Percentiles rank a stretch among this genome's conserved stretches.
Evolutionary conservation across 805 yeast genomes (phyloP).

Genomic region (Tetrapisispora iriomotensis): DNA sequence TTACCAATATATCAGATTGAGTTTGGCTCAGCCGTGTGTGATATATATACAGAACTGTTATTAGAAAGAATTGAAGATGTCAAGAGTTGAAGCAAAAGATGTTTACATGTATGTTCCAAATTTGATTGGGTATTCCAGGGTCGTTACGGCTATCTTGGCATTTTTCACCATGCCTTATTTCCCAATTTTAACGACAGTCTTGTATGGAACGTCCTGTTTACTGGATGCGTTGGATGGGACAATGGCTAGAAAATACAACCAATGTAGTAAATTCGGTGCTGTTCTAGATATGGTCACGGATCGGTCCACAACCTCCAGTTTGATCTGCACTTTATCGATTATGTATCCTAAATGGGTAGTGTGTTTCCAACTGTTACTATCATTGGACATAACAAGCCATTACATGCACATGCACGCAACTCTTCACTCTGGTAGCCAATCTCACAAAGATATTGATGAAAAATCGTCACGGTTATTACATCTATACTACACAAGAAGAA

Average conservation of each 20-base stretch:
- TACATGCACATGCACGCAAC: conserved; percentile 98
- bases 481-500: conserved; percentile 79
- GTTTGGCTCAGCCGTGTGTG: no score
- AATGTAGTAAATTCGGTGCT: conserved; percentile 88
- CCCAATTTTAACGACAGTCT: conserved; percentile 64
- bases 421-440: conserved; percentile 61
- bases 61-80: not conserved
- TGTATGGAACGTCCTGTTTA: conserved; percentile 82
- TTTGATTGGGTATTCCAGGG: conserved; percentile 79
- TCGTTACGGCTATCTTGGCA: conserved; percentile 70
- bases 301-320: conserved; percentile 90
- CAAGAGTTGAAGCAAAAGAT: conserved; percentile 34
- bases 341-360: conserved; percentile 51
- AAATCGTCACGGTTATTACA: conserved; percentile 63
- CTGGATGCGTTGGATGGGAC: conserved; percentile 94
- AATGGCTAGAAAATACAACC: conserved; percentile 83
- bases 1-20: no score
- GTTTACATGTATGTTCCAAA: conserved; percentile 82
- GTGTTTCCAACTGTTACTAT: conserved; percentile 72
- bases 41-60: not conserved
- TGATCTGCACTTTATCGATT: conserved; percentile 74
- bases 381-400: conserved; percentile 84
- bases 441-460: conserved; percentile 75
- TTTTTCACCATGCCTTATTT: conserved; percentile 73
- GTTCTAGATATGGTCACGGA: conserved; percentile 98